phyloP scores from a whole-genome alignment of 257 asterid species.

The Solanum sejunctum region DNA sequence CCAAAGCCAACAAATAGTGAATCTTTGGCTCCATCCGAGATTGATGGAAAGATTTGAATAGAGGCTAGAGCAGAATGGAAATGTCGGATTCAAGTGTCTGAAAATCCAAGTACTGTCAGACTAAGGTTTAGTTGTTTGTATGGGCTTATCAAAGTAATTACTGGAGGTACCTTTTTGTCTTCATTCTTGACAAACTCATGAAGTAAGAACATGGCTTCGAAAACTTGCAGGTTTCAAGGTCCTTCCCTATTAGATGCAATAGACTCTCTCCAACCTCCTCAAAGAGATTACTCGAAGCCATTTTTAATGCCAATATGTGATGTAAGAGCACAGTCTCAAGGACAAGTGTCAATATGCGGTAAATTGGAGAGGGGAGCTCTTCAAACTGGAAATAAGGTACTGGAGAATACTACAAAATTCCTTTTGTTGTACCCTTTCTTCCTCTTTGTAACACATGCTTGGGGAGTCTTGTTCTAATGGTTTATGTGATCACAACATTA shows the following conservation, averaged over 20 bases:
- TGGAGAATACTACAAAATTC: neutral
- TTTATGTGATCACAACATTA: neutral
- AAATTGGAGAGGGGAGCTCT: slow-evolving; percentile 88
- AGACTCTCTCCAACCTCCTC: slow-evolving; percentile 81
- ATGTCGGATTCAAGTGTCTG: neutral
- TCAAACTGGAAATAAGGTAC: slow-evolving; percentile 70
- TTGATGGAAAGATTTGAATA: neutral
- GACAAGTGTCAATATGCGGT: slow-evolving; percentile 65
- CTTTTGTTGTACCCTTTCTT: neutral
- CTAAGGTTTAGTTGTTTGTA: neutral
- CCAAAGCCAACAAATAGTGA: too few relatives aligned
- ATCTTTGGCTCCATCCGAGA: too few relatives aligned
- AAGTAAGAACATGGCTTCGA: neutral
- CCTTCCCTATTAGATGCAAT: slow-evolving; percentile 72
- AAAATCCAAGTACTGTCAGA: neutral
- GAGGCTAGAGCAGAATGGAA: neutral
- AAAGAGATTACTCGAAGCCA: slow-evolving; percentile 73
- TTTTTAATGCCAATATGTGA: slow-evolving; percentile 76
- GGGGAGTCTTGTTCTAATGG: neutral
- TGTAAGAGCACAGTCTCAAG: slow-evolving; percentile 75
- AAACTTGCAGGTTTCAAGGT: slow-evolving; percentile 66
- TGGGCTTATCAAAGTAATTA: neutral
- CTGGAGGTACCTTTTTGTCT: neutral
- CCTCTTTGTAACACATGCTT: neutral
- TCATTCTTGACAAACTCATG: neutral